These are phyloP conservation scores for Westerdykella ornata DNA, from an alignment of 2,329 filamentous ascomycete genomes.

Conservation along the genomic window DNA sequence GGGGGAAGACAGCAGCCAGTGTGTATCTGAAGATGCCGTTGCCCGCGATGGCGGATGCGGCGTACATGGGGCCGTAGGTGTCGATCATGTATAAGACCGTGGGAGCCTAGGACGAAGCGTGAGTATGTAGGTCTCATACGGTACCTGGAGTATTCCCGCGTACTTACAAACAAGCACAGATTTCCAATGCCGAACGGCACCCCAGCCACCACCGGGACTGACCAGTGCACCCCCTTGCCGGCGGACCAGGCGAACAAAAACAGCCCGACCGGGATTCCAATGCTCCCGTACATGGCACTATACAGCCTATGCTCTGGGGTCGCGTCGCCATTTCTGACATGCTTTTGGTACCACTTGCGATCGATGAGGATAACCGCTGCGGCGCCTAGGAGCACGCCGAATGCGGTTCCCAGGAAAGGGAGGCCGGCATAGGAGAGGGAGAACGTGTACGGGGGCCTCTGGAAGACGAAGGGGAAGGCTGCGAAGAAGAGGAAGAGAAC, in stretches of 20 bases:
- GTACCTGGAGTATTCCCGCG: background rate
- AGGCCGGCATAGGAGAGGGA: constrained; percentile 25
- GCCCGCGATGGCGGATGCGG: constrained; percentile 34
- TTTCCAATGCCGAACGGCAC: constrained; percentile 56
- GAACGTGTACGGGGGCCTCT: constrained; percentile 26
- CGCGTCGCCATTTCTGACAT: constrained; percentile 28
- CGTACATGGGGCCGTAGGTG: constrained; percentile 29
- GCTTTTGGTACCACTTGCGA: constrained; percentile 30
- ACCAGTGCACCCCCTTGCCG: constrained; percentile 44
- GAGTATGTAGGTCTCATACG: background rate
- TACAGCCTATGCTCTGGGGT: constrained; percentile 54
- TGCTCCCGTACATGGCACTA: constrained; percentile 52
- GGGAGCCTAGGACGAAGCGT: constrained; percentile 16
- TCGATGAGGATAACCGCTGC: constrained; percentile 34
- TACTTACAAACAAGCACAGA: constrained; percentile 52
- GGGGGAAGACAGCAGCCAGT: constrained; percentile 31
- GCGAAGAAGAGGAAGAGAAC: constrained; percentile 35
- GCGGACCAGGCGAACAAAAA: constrained; percentile 59
- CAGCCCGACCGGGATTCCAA: constrained; percentile 48
- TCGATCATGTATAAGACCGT: constrained; percentile 27
- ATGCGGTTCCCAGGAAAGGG: constrained; percentile 28
- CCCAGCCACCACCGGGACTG: constrained; percentile 46
- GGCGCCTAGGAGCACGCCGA: constrained; percentile 25
- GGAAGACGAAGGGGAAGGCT: constrained; percentile 31
- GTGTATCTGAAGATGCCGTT: constrained; percentile 37